Base-by-base conservation (phyloP, 805 yeast genomes). In the Starmerella gropengiesseri region DNA sequence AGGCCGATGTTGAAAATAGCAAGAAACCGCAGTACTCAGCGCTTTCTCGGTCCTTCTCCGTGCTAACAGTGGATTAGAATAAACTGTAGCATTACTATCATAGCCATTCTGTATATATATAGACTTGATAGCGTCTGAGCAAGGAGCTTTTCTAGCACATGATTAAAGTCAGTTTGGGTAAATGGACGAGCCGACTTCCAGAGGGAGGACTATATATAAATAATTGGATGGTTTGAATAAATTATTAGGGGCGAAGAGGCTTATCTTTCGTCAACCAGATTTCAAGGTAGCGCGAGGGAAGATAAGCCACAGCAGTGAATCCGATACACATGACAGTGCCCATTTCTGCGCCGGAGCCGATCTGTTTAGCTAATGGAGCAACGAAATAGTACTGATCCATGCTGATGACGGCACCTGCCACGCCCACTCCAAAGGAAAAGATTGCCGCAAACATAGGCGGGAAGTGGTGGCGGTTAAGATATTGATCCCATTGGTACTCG, bases 331-430 rank as follows among this genome's bases (percentile, higher is more conserved):
- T 59, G 76, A 87, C 81, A 73, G 79, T 77, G 19, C 91, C 95
- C 31, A 85, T 58, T 58, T 85, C 95, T 16, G 93, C 43, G 82
- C 86, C 47, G 60, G 59, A 8, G 17, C 93, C 93, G 13, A 81
- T 64, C 4, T 65, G 53, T 22, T 60, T 60, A 11, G 94, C 93
- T 9, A 84, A 52, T 0, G 84, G 84, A 0, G 94, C 95, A 6
- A 71, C 66, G 69, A 80, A 85, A 61, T 85, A 85, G 6, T 77
- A 81, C 59, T 85, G 95, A 20, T 81, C 70, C 95, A 85, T 85
- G 6, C 94, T 94, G 17, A 84, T 63, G 2, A 81, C 84, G 0
- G 84, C 93, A 36, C 94, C 94, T 0, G 74, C 81, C 14, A 78
- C 78, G 34, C 94, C 95, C 41, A 71, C 62, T 3, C 73, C 52